phyloP scores from a whole-genome alignment of 495 filamentous ascomycete species.

The Aspergillus cavernicola region DNA sequence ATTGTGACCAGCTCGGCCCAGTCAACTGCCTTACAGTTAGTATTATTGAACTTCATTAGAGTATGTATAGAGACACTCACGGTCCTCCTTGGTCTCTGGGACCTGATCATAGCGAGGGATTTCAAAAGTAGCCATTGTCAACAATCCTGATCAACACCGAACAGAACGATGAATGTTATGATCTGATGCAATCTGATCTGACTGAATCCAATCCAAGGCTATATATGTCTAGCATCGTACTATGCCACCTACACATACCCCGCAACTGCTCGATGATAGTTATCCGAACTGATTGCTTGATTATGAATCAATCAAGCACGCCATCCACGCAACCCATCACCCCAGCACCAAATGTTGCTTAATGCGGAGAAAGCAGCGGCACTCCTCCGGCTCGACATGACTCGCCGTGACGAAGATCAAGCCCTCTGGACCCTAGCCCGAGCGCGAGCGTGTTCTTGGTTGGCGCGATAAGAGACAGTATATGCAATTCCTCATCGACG shows the following conservation, averaged over 20 bases:
- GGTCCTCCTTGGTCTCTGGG: slow-evolving; percentile 44
- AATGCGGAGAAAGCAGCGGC: background rate
- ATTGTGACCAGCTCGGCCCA: slow-evolving; percentile 52
- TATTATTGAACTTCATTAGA: background rate
- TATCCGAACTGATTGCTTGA: no score
- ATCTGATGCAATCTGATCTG: no score
- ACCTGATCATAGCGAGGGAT: slow-evolving; percentile 40
- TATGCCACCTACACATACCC: no score
- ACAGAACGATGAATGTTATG: background rate
- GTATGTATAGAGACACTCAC: slow-evolving; percentile 21
- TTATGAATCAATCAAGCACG: slow-evolving; percentile 2
- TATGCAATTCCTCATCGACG: background rate
- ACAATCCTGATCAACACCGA: background rate
- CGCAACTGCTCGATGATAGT: no score
- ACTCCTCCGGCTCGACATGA: background rate
- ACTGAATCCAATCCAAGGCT: background rate
- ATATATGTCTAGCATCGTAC: background rate
- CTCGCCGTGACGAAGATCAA: background rate
- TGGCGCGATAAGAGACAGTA: background rate
- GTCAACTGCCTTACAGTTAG: no score
- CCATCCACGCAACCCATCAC: background rate
- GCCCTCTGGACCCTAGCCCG: background rate
- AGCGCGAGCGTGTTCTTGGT: background rate
- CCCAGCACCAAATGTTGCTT: background rate
- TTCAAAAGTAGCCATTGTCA: background rate